Percentiles rank a stretch among this genome's conserved stretches.
Conservation (phyloP, 805 yeast genomes). For the Myxozyma melibiosi region DNA sequence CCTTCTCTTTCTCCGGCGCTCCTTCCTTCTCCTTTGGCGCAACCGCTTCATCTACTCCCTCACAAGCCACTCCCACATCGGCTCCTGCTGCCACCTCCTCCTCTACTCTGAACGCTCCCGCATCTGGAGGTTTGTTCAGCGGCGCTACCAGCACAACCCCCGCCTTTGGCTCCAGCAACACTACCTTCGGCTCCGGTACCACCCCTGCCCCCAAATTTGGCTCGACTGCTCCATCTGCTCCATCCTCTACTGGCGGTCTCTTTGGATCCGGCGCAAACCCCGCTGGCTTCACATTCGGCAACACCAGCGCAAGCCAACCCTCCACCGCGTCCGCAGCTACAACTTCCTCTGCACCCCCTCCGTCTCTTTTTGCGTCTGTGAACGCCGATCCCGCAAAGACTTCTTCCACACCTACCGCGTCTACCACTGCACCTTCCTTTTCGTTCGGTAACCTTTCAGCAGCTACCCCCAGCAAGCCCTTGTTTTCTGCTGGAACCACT, state of each 20-base stretch:
- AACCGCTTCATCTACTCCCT: neutral
- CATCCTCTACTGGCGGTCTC: conserved; percentile 1
- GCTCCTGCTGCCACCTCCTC: neutral
- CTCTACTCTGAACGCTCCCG: neutral
- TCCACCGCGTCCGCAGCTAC: neutral
- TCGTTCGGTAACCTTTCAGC: neutral
- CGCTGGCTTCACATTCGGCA: neutral
- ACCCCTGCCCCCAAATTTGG: neutral
- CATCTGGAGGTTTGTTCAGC: neutral
- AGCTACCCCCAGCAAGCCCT: neutral
- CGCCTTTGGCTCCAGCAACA: neutral
- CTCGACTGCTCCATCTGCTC: neutral
- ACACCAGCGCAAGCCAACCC: neutral
- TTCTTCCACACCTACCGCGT: neutral
- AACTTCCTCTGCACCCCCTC: neutral
- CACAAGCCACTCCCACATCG: neutral
- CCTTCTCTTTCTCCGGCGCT: conserved; percentile 3
- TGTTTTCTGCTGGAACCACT: neutral
- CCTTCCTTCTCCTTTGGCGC: conserved; percentile 2
- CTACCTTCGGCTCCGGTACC: neutral
- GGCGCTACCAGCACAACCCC: neutral
- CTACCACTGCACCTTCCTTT: neutral
- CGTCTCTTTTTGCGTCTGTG: conserved; percentile 13
- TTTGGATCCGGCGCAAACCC: conserved; percentile 1
- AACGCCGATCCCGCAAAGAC: conserved; percentile 13